phyloP scores from a whole-genome alignment of 2,329 filamentous ascomycete species.

The Aspergillus sp. region DNA sequence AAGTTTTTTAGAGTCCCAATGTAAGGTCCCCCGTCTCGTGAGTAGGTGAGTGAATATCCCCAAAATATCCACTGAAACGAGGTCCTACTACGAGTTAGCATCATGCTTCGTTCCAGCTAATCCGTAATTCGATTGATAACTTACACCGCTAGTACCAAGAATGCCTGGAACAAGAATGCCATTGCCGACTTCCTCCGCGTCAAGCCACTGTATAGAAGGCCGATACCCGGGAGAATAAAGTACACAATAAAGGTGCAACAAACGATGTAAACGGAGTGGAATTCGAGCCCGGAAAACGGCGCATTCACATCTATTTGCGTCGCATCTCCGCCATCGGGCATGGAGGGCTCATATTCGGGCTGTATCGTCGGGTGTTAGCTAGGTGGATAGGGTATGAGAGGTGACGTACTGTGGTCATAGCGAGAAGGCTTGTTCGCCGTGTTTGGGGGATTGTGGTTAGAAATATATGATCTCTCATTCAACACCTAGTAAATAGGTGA shows the following conservation, averaged over 20 bases:
- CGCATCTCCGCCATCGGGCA: conserved; percentile 56
- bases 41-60: conserved; percentile 65
- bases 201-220: conserved; percentile 64
- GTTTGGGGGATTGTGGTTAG: not conserved
- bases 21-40: conserved; percentile 59
- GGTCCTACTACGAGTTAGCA: conserved; percentile 22
- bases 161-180: conserved; percentile 61
- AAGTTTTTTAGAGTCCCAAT: conserved; percentile 64
- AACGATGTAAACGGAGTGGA: conserved; percentile 59
- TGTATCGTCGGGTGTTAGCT: conserved; percentile 12
- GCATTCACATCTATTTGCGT: conserved; percentile 56
- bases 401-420: conserved; percentile 7
- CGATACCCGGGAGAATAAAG: conserved; percentile 67
- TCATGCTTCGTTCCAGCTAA: not conserved
- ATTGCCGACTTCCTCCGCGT: conserved; percentile 63
- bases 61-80: conserved; percentile 62
- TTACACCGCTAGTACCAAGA: conserved; percentile 58
- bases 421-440: not conserved
- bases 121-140: not conserved
- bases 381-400: not conserved
- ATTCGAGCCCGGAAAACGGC: conserved; percentile 60
- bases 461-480: not conserved
- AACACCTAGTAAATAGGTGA: not conserved
- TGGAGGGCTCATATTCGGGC: conserved; percentile 37
- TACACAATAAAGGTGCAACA: conserved; percentile 63